Evolutionary conservation across 2,329 filamentous ascomycete genomes (phyloP), one percentile per base, ranked within the genome.

Genomic region (Truncatella angustata): DNA sequence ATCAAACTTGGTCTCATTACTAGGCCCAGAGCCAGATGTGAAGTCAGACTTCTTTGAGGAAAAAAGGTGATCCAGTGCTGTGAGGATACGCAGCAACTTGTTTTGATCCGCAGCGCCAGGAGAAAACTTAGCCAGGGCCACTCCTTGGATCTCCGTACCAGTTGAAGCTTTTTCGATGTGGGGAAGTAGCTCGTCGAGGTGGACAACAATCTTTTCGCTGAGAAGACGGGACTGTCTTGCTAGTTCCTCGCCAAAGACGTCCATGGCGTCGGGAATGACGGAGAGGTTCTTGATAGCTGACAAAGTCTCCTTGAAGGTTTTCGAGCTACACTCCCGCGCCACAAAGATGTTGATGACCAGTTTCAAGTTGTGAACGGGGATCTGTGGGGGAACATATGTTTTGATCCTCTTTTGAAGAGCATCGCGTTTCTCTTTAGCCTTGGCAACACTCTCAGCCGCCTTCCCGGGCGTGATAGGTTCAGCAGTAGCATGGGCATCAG

Each of bases 221-320:
- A 99, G 76, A 46, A 84, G 77, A 62, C 93, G 89, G 45, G 94
- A 92, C 70, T 97, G 93, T 45, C 83, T 81, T 53, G 96, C 90
- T 47, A 99, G 80, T 71, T 99, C 93, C 60, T 89, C 86, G n/a
- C 94, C 94, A 67, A 99, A 97, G 10, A 91, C 80, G 49, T 88
- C 83, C 71, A 95, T 94, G 16, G 93, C 91, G 11, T 88, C 91
- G 14, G 93, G 91, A 55, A 99, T 94, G 35, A 90, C 87, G 4
- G 92, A 97, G 39, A 99, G 80, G 64, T 97, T 97, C 74, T 96
- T 97, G 76, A 99, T 96, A n/a, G 95, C 95, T 14, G 93, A 94
- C 50, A 99, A 82, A 1, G 94, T 97, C 70, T 97, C 95, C 66
- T 94, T 90, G 79, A 99, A 99, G 0, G 94, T 97, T 77, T 96